These are phyloP conservation scores for Rhodotorula mucilaginosa DNA, from an alignment of 1,284 basidiomycete species.

Conservation along the genomic window DNA sequence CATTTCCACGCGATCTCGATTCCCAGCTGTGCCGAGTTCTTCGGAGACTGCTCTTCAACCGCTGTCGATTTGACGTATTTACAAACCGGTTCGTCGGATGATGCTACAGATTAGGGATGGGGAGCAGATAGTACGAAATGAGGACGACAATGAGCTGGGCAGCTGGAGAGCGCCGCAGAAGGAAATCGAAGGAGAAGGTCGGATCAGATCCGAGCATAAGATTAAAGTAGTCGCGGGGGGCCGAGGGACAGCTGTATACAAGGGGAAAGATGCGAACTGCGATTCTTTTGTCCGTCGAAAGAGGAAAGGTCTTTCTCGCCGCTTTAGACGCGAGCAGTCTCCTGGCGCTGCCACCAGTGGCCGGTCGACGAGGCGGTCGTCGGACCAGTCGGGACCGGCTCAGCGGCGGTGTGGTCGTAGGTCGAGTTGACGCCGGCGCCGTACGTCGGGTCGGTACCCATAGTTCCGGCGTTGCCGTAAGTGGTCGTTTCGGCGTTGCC, in stretches of 20 bases:
- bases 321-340: not conserved
- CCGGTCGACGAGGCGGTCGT: constrained; percentile 10
- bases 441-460: not conserved
- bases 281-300: not conserved
- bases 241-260: not conserved
- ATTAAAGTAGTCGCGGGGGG: not conserved
- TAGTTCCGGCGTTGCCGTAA: not conserved
- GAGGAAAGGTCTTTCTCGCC: not conserved
- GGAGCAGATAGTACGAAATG: too few relatives aligned
- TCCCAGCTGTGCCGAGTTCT: too few relatives aligned
- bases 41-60: too few relatives aligned
- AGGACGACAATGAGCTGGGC: too few relatives aligned
- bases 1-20: too few relatives aligned
- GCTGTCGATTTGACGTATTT: not conserved
- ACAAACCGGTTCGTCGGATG: not conserved
- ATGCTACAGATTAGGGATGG: not conserved
- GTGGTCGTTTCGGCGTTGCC: too few relatives aligned
- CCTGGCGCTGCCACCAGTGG: constrained; percentile 31
- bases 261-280: not conserved
- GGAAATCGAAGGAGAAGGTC: not conserved
- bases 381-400: not conserved
- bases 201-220: not conserved
- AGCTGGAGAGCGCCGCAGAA: not conserved
- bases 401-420: not conserved
- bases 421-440: constrained; percentile 4